Evolutionary conservation across 768 basidiomycete genomes (phyloP).

Genomic region (Suillus luteus): DNA sequence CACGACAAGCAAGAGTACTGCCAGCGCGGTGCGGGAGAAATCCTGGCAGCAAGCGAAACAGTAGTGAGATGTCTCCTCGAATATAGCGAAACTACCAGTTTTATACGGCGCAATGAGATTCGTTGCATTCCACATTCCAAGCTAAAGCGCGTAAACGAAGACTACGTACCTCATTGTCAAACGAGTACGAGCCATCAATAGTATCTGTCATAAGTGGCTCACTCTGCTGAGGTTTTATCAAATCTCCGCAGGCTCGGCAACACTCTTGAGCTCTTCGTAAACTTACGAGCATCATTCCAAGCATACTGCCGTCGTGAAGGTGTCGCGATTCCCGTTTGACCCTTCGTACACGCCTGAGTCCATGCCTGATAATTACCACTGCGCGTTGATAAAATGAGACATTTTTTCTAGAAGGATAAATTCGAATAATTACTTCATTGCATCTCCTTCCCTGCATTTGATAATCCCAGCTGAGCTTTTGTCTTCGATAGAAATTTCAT

Average conservation of each 20-base stretch:
- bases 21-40: not conserved
- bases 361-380: not conserved
- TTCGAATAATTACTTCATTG: not conserved
- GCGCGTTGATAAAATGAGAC: not conserved
- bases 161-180: not conserved
- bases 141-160: not conserved
- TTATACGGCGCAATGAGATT: not conserved
- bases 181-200: not conserved
- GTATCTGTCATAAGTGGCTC: not conserved
- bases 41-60: not conserved
- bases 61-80: not conserved
- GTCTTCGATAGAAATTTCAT: not conserved
- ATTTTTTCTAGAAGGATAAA: not conserved
- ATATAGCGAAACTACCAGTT: not conserved
- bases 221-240: not conserved
- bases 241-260: not conserved
- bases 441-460: not conserved
- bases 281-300: not conserved
- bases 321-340: not conserved
- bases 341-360: not conserved
- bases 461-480: not conserved
- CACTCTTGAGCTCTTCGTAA: not conserved
- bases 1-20: not conserved
- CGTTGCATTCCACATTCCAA: not conserved
- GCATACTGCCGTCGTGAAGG: not conserved